phyloP scores from a whole-genome alignment of 2,329 filamentous ascomycete genomes.

The Aureobasidium sp. region DNA sequence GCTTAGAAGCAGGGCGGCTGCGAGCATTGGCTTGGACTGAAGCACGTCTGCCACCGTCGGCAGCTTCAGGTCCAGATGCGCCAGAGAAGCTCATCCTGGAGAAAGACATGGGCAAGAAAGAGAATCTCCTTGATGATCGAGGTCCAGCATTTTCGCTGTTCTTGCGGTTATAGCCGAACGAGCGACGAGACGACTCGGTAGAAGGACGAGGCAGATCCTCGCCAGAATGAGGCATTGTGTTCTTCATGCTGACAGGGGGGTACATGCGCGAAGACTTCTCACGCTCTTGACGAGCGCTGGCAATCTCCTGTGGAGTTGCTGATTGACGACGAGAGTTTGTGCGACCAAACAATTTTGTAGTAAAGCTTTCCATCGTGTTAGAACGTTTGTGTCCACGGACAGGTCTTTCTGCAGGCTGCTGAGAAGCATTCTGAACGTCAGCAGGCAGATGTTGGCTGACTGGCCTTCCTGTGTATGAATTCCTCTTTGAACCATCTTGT shows the following conservation, averaged over 20 bases:
- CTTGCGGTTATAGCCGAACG: constrained; percentile 45
- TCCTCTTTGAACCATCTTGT: constrained; percentile 44
- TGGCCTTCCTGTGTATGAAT: constrained; percentile 52
- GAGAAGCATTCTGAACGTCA: constrained; percentile 52
- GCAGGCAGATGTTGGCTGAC: constrained; percentile 48
- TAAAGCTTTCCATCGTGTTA: constrained; percentile 51
- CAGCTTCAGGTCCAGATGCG: constrained; percentile 30
- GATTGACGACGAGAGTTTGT: constrained; percentile 35
- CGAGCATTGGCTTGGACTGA: constrained; percentile 24
- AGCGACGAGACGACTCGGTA: constrained; percentile 43
- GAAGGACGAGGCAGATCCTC: constrained; percentile 46
- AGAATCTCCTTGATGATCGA: constrained; percentile 43
- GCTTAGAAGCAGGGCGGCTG: constrained; percentile 29
- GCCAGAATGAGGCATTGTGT: constrained; percentile 50
- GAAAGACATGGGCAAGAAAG: constrained; percentile 43
- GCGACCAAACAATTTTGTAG: constrained; percentile 77
- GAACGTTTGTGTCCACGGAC: constrained; percentile 58
- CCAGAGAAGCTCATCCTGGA: constrained; percentile 37
- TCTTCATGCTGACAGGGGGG: constrained; percentile 86
- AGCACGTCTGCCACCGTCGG: constrained; percentile 31
- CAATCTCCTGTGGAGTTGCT: constrained; percentile 22
- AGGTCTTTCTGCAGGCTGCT: constrained; percentile 50
- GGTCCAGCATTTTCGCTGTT: constrained; percentile 33
- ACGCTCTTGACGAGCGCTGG: constrained; percentile 40
- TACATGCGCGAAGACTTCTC: constrained; percentile 65